Percentiles rank a stretch among this genome's conserved stretches.
Conservation (phyloP, 2,329 filamentous ascomycete species). For the Akanthomyces muscarius region DNA sequence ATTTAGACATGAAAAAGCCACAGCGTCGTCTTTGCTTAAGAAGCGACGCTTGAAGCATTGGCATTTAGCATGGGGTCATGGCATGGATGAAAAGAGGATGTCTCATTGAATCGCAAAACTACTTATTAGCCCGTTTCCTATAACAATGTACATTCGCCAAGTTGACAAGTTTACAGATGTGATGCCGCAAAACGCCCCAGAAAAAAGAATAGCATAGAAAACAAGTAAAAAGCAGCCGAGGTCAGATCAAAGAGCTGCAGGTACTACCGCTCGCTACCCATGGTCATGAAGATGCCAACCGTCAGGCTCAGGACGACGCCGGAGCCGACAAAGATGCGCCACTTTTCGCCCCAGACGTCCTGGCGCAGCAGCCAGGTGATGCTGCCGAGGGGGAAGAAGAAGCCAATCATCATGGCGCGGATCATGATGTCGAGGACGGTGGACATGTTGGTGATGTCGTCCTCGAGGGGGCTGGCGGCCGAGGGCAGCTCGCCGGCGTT, state of each 20-base stretch:
- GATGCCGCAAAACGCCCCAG: not conserved
- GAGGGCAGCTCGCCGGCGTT: conserved; percentile 42
- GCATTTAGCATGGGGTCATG: not conserved
- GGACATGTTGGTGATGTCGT: conserved; percentile 48
- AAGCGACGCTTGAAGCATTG: conserved; percentile 16
- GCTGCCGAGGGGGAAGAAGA: conserved; percentile 89
- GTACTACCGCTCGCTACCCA: conserved; percentile 33
- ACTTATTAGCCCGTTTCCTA: not conserved
- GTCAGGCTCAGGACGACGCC: conserved; percentile 76
- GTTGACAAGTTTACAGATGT: conserved; percentile 1
- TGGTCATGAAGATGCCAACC: conserved; percentile 63
- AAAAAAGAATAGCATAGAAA: not conserved
- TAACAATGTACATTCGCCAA: not conserved
- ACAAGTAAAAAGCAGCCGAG: not conserved
- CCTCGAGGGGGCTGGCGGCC: conserved; percentile 36
- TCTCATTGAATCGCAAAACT: conserved; percentile 7
- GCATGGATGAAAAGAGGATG: conserved; percentile 15
- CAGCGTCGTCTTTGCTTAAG: not conserved
- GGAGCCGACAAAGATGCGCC: conserved; percentile 80
- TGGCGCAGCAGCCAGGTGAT: conserved; percentile 81
- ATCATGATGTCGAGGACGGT: conserved; percentile 75
- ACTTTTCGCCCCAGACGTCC: conserved; percentile 78
- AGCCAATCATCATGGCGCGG: conserved; percentile 84
- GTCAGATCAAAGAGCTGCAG: not conserved
- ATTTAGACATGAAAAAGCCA: not conserved